These are phyloP conservation scores for Strobilomyces dryophilus DNA, from an alignment of 768 basidiomycete species.

Conservation along the genomic window DNA sequence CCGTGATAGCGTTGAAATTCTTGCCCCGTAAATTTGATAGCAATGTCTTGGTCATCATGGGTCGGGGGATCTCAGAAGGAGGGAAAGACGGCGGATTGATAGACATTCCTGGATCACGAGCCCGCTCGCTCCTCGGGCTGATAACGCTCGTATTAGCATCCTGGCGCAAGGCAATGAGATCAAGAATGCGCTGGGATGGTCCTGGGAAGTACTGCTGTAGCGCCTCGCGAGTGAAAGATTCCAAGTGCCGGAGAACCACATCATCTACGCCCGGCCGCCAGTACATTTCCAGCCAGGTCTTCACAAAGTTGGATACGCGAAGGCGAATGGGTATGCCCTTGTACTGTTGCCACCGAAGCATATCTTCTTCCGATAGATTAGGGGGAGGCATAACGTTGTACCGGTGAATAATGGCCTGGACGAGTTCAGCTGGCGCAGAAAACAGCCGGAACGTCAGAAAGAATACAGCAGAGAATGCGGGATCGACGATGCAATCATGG, in stretches of 20 bases:
- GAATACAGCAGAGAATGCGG: conserved; percentile 84
- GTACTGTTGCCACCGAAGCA: conserved; percentile 75
- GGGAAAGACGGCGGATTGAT: conserved; percentile 54
- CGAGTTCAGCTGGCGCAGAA: conserved; percentile 70
- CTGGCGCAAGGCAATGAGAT: conserved; percentile 56
- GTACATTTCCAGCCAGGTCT: conserved; percentile 88
- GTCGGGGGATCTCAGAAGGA: conserved; percentile 75
- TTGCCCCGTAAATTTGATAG: conserved; percentile 63
- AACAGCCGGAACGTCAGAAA: conserved; percentile 95
- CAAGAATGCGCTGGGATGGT: conserved; percentile 70
- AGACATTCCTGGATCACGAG: conserved; percentile 72
- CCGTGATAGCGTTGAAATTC: conserved; percentile 54
- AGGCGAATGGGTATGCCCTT: conserved; percentile 90
- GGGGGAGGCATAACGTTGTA: conserved; percentile 75
- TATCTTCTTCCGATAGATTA: conserved; percentile 52
- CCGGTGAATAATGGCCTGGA: conserved; percentile 72
- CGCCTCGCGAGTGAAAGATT: conserved; percentile 59
- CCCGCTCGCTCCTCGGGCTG: conserved; percentile 58
- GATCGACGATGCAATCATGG: conserved; percentile 86
- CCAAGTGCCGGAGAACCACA: conserved; percentile 51
- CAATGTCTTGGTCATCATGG: conserved; percentile 78
- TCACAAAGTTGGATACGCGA: conserved; percentile 89
- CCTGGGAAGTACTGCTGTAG: conserved; percentile 59
- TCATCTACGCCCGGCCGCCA: conserved; percentile 81
- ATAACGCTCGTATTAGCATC: conserved; percentile 44